Base-by-base conservation (phyloP, 768 basidiomycete species). In the Nidularia pulvinata region DNA sequence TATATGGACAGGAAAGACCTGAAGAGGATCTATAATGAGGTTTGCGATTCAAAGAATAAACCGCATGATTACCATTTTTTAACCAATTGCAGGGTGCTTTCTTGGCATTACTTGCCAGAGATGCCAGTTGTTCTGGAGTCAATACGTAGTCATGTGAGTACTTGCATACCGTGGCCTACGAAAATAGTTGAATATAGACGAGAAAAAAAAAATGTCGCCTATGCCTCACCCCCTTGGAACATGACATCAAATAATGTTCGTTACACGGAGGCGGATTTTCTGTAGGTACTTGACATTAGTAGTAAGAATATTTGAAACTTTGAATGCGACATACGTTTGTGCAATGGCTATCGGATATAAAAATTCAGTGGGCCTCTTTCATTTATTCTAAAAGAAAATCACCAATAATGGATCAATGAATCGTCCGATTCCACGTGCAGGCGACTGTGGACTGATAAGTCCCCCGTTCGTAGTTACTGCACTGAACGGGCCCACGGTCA, bases 181-280 rank as follows among this genome's bases (percentile, higher is more conserved):
- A 33, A 49, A 48, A 51, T 32, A 34, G 52, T 16, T 44, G 25
- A 25, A 25, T 46, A 48, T 10, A 45, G 43, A 10, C 30, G n/a
- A 39, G 48, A 55, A 49, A 43, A 59, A 49, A 44, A 25, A 25
- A 52, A 43, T n/a, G 33, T 16, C 14, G 10, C 25, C 22, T 48
- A 50, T 53, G 19, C 65, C 78, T 58, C 61, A 84, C 85, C 70
- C 87, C 88, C 76, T 91, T 91, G 52, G 87, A 88, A 71, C 91
- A 92, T 42, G 78, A 78, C 86, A 91, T 89, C 60, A 92, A 70
- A 68, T 93, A 93, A 63, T 84, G 81, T 69, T 92, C 89, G 61
- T 92, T 93, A 74, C 91, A 92, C 14, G 91, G 91, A 11, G 91
- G 90, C 34, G 91, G 91, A 55, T 79, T 82, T 70, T 92, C 91